phyloP scores from a whole-genome alignment of 2,329 filamentous ascomycete genomes.

The Didymella glomerata region DNA sequence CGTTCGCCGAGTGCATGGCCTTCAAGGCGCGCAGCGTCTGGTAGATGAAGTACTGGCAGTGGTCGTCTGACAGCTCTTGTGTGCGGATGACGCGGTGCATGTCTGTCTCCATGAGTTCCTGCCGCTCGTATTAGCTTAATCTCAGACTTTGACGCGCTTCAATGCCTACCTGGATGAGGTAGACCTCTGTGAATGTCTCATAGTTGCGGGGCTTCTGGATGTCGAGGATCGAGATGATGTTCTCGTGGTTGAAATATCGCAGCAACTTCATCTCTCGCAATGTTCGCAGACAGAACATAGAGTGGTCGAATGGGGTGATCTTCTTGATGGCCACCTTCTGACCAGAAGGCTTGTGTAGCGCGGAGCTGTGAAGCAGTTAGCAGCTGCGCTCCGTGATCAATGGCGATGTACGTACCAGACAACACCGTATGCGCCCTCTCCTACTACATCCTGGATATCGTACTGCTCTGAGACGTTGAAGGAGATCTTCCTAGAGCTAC shows the following conservation, averaged over 20 bases:
- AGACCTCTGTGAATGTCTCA: conserved; percentile 96
- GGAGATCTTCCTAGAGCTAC: conserved; percentile 86
- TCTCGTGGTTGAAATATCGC: conserved; percentile 99
- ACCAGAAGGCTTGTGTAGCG: conserved; percentile 95
- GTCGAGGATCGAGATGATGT: conserved; percentile 99
- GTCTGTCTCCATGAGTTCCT: conserved; percentile 99
- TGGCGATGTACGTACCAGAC: conserved; percentile 76
- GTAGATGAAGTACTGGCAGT: conserved; percentile 99
- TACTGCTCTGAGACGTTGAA: conserved; percentile 99
- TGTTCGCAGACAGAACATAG: conserved; percentile 97
- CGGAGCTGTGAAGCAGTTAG: conserved; percentile 70
- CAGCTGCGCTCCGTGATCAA: conserved; percentile 2
- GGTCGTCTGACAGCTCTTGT: conserved; percentile 97
- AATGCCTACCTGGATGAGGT: conserved; percentile 84
- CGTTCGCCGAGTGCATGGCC: conserved; percentile 99
- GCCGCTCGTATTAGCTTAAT: conserved; percentile 24
- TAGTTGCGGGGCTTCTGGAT: conserved; percentile 98
- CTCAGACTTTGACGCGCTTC: neutral
- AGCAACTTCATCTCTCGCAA: conserved; percentile 99
- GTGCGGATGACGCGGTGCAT: conserved; percentile 99
- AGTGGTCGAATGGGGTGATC: conserved; percentile 98
- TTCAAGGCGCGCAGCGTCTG: conserved; percentile 97
- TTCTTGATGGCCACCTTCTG: conserved; percentile 99
- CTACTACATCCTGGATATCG: conserved; percentile 99
- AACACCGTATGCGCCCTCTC: conserved; percentile 97